Base-by-base conservation (phyloP, 352 stramenopile genomes). In the Thalassiosira sp. region DNA sequence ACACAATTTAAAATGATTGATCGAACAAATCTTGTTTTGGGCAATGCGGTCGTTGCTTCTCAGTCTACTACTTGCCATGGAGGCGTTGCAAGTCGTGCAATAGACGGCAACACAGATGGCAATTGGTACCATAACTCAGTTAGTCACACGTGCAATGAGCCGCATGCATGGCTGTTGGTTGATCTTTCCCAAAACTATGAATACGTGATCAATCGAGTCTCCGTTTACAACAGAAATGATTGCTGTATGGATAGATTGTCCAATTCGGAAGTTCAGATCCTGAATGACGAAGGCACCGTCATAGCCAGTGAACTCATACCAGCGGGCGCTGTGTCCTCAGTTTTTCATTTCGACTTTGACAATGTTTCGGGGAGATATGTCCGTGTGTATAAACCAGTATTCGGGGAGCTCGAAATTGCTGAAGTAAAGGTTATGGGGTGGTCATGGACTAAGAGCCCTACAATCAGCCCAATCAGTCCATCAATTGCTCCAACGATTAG, bases 361-460 rank as follows among this genome's bases (percentile, higher is more conserved):
- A 28, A 28, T 27, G 22, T 53, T 24, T 8, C 45, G 6, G 45
- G 45, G 15, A 13, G 61, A 33, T 70, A 28, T 46, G 61, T 70
- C 1, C 42, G 46, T 31, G 7, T 62, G 1, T 5, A 43, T 2
- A 58, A 62, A n/a, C 62, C 24, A 3, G 11, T 3, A 10, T 5
- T 8, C 20, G 33, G 46, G 3, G 20, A 24, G 8, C 48, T 70
- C 31, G 63, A 24, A 6, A 62, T 70, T 62, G 61, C 61, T 49
- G 61, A 70, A 53, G 61, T 70, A 15, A 28, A 46, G 20, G 61
- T 70, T 11, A 24, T 67, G 59, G 59, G 59, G 42, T 67, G 40
- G 40, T 6, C 3, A 13, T 10, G 5, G 31, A 40, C 31, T 40
- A 10, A 5, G 31, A n/a, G n/a, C n/a, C n/a, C n/a, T n/a, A n/a